Evolutionary conservation across 257 asterid genomes (phyloP).

Genomic region (Lavandula angustifolia): DNA sequence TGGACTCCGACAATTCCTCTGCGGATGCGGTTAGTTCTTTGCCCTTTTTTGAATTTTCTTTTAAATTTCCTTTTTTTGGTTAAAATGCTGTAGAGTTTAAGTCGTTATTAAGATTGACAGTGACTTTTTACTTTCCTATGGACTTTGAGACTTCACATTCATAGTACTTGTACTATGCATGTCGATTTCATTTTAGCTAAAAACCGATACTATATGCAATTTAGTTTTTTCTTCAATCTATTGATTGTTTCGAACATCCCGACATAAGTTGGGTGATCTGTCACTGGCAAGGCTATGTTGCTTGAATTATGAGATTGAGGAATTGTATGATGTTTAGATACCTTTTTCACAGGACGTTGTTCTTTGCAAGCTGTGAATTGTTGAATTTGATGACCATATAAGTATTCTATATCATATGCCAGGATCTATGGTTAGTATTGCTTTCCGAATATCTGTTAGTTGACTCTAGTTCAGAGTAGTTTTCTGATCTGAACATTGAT

Average conservation of each 20-base stretch:
- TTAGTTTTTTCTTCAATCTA: background rate
- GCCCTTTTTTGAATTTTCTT: background rate
- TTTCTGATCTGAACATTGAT: constrained; percentile 5
- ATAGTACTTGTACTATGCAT: constrained; percentile 19
- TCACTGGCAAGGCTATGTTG: constrained; percentile 15
- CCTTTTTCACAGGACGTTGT: constrained; percentile 5
- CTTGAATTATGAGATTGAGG: constrained; percentile 19
- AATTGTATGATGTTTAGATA: constrained; percentile 14
- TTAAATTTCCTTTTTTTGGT: background rate
- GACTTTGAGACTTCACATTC: constrained; percentile 29
- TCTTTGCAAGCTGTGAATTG: constrained; percentile 21
- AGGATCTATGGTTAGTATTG: background rate
- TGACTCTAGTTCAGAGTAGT: constrained; percentile 9
- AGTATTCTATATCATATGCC: constrained; percentile 7
- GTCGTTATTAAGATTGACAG: constrained; percentile 34
- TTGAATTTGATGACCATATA: constrained; percentile 28
- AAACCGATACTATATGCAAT: constrained; percentile 7
- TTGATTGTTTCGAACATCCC: constrained; percentile 11
- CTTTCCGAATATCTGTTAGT: constrained; percentile 15
- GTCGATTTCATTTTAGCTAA: constrained; percentile 30
- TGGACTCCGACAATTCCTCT: constrained; percentile 78
- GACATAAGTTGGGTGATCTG: constrained; percentile 25
- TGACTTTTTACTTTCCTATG: constrained; percentile 24
- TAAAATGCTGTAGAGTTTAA: constrained; percentile 21
- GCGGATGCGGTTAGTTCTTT: constrained; percentile 76